phyloP scores from a whole-genome alignment of 129 eudicot species.

The Lactuca sativa region DNA sequence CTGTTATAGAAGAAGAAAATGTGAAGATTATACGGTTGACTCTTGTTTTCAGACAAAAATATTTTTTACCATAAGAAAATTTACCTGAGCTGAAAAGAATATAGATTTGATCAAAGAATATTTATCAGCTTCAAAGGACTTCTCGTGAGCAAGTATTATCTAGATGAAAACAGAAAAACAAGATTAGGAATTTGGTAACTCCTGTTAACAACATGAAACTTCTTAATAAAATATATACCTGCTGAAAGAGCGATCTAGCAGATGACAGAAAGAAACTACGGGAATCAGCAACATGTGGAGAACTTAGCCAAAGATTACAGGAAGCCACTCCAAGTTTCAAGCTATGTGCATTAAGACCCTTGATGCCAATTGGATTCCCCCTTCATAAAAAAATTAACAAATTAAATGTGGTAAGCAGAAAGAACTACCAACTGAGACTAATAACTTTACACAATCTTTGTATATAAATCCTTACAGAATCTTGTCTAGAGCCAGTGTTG shows the following conservation, averaged over 20 bases:
- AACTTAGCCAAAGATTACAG: slow-evolving; percentile 61
- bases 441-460: neutral
- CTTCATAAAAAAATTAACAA: slow-evolving; percentile 34
- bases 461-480: slow-evolving; percentile 43
- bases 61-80: slow-evolving; percentile 28
- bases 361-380: slow-evolving; percentile 42
- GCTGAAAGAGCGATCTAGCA: slow-evolving; percentile 66
- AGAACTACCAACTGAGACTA: neutral
- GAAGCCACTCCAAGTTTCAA: slow-evolving; percentile 77
- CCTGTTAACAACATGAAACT: neutral
- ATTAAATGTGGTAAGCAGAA: neutral
- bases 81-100: slow-evolving; percentile 36
- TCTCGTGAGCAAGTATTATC: slow-evolving; percentile 77
- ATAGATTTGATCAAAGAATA: slow-evolving; percentile 44
- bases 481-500: slow-evolving; percentile 45
- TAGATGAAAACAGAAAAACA: slow-evolving; percentile 30
- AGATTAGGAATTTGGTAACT: slow-evolving; percentile 8
- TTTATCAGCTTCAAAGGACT: slow-evolving; percentile 63
- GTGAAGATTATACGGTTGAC: neutral
- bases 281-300: slow-evolving; percentile 33
- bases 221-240: slow-evolving; percentile 36
- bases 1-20: slow-evolving; percentile 34
- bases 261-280: slow-evolving; percentile 45
- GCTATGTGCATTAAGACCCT: slow-evolving; percentile 53
- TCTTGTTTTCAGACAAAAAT: neutral